phyloP scores from a whole-genome alignment of 1,284 basidiomycete species.

The Polyporus tsugae region DNA sequence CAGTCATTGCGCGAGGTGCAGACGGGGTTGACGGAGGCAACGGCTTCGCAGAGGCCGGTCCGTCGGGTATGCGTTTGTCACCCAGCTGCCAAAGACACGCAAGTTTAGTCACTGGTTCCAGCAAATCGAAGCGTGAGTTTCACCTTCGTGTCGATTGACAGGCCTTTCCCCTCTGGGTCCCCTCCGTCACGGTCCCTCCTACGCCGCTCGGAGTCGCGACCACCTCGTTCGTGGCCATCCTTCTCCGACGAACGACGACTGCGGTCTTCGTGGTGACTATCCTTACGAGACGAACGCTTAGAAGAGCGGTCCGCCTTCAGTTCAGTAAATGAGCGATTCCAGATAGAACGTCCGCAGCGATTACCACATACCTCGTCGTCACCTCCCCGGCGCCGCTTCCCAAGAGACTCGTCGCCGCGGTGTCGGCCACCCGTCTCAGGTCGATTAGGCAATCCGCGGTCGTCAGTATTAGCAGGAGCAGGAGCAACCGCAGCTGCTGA shows the following conservation, averaged over 20 bases:
- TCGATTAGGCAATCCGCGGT: conserved; percentile 61
- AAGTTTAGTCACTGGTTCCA: not conserved
- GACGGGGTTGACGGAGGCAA: conserved; percentile 70
- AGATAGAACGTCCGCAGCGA: conserved; percentile 20
- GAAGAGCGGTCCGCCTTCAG: conserved; percentile 70
- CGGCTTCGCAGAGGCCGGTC: conserved; percentile 52
- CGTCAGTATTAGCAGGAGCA: conserved; percentile 46
- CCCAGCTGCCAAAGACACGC: conserved; percentile 43
- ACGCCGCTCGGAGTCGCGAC: conserved; percentile 72
- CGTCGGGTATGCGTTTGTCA: conserved; percentile 68
- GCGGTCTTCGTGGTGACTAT: conserved; percentile 76
- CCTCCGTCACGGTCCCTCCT: conserved; percentile 66
- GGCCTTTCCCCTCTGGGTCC: conserved; percentile 53
- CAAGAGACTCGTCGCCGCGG: conserved; percentile 65
- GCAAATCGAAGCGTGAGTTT: conserved; percentile 19
- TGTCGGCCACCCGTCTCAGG: conserved; percentile 63
- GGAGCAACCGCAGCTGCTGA: conserved; percentile 24
- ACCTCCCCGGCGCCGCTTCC: conserved; percentile 69
- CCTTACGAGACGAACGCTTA: conserved; percentile 79
- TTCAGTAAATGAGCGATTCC: conserved; percentile 27
- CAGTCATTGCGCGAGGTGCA: conserved; percentile 74
- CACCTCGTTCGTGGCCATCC: conserved; percentile 65
- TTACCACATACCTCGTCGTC: conserved; percentile 72
- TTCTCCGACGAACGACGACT: conserved; percentile 72
- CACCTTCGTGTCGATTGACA: conserved; percentile 66